Base-by-base conservation (phyloP, 805 yeast species). In the Teunomyces gatunensis region DNA sequence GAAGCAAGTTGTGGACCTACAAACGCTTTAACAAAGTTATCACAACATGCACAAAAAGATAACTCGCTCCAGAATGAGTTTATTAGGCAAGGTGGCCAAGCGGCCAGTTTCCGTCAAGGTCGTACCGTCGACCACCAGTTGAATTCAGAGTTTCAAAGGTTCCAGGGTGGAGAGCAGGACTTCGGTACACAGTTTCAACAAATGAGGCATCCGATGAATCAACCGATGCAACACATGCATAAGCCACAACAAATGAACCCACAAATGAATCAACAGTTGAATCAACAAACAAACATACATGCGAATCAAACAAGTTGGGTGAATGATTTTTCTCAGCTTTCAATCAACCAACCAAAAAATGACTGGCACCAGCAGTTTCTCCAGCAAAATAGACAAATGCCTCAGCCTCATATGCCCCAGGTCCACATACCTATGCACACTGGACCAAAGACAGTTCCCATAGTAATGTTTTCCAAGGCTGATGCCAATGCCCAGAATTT, bases 1-100 rank as follows among this genome's bases (percentile, higher is more conserved):
- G 69, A 69, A 49, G 66, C 74, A 15, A 66, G 65, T 35, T 77
- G 81, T 62, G 76, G 79, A 20, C 77, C 76, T 3, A 60, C 72
- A 3, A 75, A 68, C 50, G 79, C 80, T 11, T 55, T 77, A 30
- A 63, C 63, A 51, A 74, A 71, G 58, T 59, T 77, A 33, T 54
- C 71, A 15, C 66, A 68, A 46, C 77, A 73, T 46, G 51, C 77
- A 0, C 72, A 69, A 46, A 47, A 70, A 32, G 80, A 76, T 53
- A 64, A 54, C 45, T 67, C 78, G 6, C 58, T 75, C 11, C 71
- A 67, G 41, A 60, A 66, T 39, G 77, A 72, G 50, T 54, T 60
- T 28, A 43, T 52, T 2, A 47, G 41, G 18, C 29, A 15, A 3
- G 39, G 36, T 29, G 46, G 34, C 2, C 46, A 40, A 17, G 46